Conservation (phyloP, 345 rosid species). For the Lepidium sativum region DNA sequence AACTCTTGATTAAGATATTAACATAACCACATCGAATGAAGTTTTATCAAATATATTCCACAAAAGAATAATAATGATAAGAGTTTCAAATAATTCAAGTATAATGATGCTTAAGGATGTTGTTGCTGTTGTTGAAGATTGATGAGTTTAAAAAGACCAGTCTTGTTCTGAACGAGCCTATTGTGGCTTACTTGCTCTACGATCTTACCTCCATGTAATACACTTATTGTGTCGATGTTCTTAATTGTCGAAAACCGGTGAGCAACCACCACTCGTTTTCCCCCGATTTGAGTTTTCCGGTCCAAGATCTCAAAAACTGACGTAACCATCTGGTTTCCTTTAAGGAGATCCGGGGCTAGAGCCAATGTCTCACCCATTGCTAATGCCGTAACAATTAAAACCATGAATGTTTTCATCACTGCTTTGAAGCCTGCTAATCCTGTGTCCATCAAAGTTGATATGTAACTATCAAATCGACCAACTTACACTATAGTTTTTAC, state of each 20-base stretch:
- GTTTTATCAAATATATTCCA: conserved; percentile 1
- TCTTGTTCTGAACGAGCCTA: conserved; percentile 50
- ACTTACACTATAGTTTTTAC: not conserved
- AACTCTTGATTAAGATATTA: too few relatives aligned
- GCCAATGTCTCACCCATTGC: conserved; percentile 98
- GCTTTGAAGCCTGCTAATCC: conserved; percentile 69
- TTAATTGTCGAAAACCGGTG: conserved; percentile 86
- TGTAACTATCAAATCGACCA: conserved; percentile 49
- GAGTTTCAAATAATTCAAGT: not conserved
- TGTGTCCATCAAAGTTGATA: conserved; percentile 84
- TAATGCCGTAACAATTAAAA: conserved; percentile 84
- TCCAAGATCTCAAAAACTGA: conserved; percentile 80
- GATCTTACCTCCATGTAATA: conserved; percentile 65
- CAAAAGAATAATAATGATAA: not conserved
- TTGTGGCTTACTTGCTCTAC: conserved; percentile 83
- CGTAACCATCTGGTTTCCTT: conserved; percentile 95
- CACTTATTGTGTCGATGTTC: conserved; percentile 70
- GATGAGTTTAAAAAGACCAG: conserved; percentile 68
- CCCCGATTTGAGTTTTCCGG: conserved; percentile 52
- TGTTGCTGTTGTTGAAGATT: conserved; percentile 73
- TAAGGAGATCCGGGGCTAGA: conserved; percentile 75
- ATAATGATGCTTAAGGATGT: conserved; percentile 7
- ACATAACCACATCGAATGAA: not conserved
- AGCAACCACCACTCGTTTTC: conserved; percentile 84
- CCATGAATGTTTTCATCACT: conserved; percentile 92